phyloP scores from a whole-genome alignment of 2,329 filamentous ascomycete genomes.

The Penicillium sclerotiorum region DNA sequence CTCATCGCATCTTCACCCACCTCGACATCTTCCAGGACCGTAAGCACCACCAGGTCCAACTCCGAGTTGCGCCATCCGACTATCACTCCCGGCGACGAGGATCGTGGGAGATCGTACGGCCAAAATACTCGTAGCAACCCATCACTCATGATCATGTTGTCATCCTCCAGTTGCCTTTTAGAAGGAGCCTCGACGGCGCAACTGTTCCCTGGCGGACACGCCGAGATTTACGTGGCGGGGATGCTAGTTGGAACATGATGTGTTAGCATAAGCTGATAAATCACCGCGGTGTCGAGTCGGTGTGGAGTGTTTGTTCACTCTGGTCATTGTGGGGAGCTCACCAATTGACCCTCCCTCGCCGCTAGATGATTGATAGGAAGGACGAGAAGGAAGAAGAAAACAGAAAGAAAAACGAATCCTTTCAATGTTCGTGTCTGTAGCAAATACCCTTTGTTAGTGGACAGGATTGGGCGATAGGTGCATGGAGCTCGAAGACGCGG shows the following conservation, averaged over 20 bases:
- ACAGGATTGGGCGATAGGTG: not conserved
- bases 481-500: not conserved
- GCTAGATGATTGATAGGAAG: conserved; percentile 84
- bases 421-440: conserved; percentile 73
- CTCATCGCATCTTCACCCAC: conserved; percentile 53
- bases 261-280: conserved; percentile 9
- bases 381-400: conserved; percentile 82
- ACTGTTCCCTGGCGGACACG: conserved; percentile 92
- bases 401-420: conserved; percentile 78
- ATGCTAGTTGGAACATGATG: conserved; percentile 60
- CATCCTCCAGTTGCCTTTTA: conserved; percentile 58
- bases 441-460: too few relatives aligned
- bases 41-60: conserved; percentile 85
- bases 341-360: conserved; percentile 74
- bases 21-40: conserved; percentile 87
- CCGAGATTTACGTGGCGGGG: conserved; percentile 75
- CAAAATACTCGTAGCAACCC: conserved; percentile 98
- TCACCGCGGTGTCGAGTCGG: not conserved
- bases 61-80: conserved; percentile 96
- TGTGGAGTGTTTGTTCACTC: not conserved
- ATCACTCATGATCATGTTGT: conserved; percentile 69
- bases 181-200: conserved; percentile 92
- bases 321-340: conserved; percentile 50
- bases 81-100: conserved; percentile 76
- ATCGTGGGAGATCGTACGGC: conserved; percentile 80